Evolutionary conservation across 768 basidiomycete species (phyloP), one percentile per base, ranked within the genome.

Genomic region (Leccinum rimulosum): DNA sequence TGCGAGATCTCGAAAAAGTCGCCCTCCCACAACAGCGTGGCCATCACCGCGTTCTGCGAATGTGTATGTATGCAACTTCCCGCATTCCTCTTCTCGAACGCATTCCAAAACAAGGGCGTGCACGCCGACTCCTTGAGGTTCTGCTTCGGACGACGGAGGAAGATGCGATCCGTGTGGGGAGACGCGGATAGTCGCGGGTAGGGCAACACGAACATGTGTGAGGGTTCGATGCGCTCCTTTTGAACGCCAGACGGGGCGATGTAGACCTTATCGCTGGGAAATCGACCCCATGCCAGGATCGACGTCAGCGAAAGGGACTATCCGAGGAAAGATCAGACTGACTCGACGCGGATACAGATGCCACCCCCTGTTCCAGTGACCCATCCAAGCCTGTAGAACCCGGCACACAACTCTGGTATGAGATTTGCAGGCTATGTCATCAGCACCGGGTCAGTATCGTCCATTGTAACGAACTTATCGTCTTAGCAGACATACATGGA

Each of bases 61-160:
- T 95, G 93, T 0, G 93, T 95, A 69, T 95, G 93, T 61, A 95
- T 93, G 66, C 92, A 95, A 48, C 91, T 91, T 1, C 89, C 89
- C 2, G 93, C 91, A 59, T 81, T 76, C 22, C 91, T 80, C 62
- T 90, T 74, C 33, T 88, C 87, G 68, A 93, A 95, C 3, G 93
- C 91, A 68, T 93, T 93, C 91, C 91, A 95, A 77, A 95, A 95
- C 15, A 94, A 77, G 12, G 93, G 93, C 0, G 93, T 94, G 71
- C 93, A 95, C 0, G 89, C 89, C 1, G 88, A 91, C 67, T 95
- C 91, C 66, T 91, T 93, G 60, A 95, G 79, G 58, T 85, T 82
- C 61, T 78, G 70, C 11, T 78, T 76, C 10, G 93, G 92, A 28
- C 87, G 84, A 54, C 93, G 83, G 53, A 95, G 82, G 72, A 93